Evolutionary conservation across 352 stramenopile species (phyloP), one percentile per base, ranked within the genome.

Genomic region (Pythium oligandrum): DNA sequence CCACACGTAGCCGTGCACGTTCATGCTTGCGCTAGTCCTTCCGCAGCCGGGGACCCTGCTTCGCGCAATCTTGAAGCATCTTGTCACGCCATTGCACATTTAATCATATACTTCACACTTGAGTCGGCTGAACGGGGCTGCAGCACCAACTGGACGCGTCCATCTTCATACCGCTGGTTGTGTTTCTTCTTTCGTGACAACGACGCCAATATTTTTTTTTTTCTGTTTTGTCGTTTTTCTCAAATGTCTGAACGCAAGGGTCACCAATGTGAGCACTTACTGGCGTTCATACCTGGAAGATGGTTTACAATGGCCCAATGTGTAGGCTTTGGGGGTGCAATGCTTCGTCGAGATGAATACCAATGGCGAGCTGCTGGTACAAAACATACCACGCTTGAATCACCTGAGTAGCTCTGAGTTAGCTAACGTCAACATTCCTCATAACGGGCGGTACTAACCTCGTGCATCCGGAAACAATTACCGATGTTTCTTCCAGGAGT

Each of bases 401-500:
- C 17, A 78, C 55, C 67, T 75, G 30, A 57, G 48, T n/a, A 10
- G 12, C 8, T 12, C n/a, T 33, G 8, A 33, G 8, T 54, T 7
- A 48, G 10, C 17, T 33, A n/a, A 46, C 48, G 50, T 11, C 33
- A 38, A 45, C 11, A 43, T 17, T 44, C 37, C n/a, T 26, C 17
- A 34, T 30, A 2, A 32, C 4, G 11, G 9, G 4, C 40, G n/a
- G 1, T 7, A 6, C 43, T 7, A 58, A 87, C 82, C 68, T 94
- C 78, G 43, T 80, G 73, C 73, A 94, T 90, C 30, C 82, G 79
- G 52, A 92, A 94, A 42, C 78, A 81, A 57, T 88, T 91, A 52
- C 81, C 84, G 47, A 94, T 87, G 57, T 63, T 86, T 53, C 77
- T 70, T 32, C 67, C 72, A 33, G 64, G 58, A 38, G 80, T 79